Base-by-base conservation (phyloP, 2,329 filamentous ascomycete species). In the Clonostachys solani region DNA sequence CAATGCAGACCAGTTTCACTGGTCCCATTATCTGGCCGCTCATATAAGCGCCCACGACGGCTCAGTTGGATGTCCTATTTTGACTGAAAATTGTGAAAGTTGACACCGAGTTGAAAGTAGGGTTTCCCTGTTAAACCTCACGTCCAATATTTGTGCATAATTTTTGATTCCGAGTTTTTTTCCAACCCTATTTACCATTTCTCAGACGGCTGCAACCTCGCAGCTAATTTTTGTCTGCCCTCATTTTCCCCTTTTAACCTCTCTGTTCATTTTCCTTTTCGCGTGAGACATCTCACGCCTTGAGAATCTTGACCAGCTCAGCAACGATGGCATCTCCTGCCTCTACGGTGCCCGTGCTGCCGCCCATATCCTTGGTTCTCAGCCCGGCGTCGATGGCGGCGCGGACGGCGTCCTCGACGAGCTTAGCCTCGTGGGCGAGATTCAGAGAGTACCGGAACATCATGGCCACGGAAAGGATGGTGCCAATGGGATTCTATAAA, bases 381-480 rank as follows among this genome's bases (percentile, higher is more conserved):
- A 92, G 68, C 35, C 89, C 89, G 47, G 74, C 78, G 65, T 96
- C 91, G 53, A 96, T 86, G 45, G 89, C 86, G 47, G 78, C 81
- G 62, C 81, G 80, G 44, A 96, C 91, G 5, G 92, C 91, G 50
- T 84, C 78, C 71, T 96, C 91, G 52, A 96, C 82, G 44, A 84
- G 82, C 51, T 81, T 78, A 34, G 92, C 87, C 68, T 96, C 86
- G 44, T 82, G 77, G 33, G 87, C 83, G 55, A 92, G 81, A 60
- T 84, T 83, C 49, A 97, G 81, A 13, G 91, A 96, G 77, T 96
- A 97, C 62, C 90, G 86, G 60, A 96, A 80, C 86, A 99, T 89
- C 91, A 97, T 96, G 60, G 90, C 90, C 13, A 95, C 80, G 12
- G 91, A 96, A 40, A 97, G 81, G 54, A 97, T 90, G 47, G 90